Conservation (phyloP, 805 yeast genomes). For the Saturnispora hagleri region DNA sequence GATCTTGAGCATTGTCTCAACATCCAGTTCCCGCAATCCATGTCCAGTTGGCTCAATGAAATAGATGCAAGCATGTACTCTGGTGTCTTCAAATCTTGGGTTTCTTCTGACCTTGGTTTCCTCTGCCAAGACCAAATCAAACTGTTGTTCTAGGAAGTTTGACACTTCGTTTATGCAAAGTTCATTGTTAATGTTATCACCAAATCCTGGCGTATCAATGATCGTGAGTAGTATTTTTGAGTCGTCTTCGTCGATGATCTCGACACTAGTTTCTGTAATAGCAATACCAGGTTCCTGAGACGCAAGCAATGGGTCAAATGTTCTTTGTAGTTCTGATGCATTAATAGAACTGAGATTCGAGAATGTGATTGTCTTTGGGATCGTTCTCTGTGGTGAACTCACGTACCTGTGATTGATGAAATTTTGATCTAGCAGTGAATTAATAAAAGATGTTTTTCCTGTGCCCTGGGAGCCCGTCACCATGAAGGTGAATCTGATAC, state of each 20-base stretch:
- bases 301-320: constrained; percentile 53
- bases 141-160: constrained; percentile 63
- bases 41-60: constrained; percentile 72
- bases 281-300: constrained; percentile 68
- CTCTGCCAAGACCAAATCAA: constrained; percentile 71
- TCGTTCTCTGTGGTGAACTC: constrained; percentile 28
- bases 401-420: constrained; percentile 51
- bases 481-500: constrained; percentile 65
- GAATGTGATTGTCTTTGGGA: constrained; percentile 45
- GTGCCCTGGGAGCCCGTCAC: constrained; percentile 67
- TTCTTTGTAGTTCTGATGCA: constrained; percentile 48
- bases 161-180: constrained; percentile 59
- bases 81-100: constrained; percentile 69
- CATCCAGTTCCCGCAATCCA: constrained; percentile 66
- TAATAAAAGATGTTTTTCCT: constrained; percentile 71
- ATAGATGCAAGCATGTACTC: constrained; percentile 67
- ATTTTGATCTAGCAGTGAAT: constrained; percentile 53
- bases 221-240: constrained; percentile 44
- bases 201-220: constrained; percentile 54
- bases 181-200: constrained; percentile 51
- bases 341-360: constrained; percentile 50
- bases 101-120: constrained; percentile 82
- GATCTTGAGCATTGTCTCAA: constrained; percentile 58
- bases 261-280: constrained; percentile 56
- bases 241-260: constrained; percentile 53